phyloP scores from a whole-genome alignment of 108 stramenopile genomes.

The Chaetoceros muelleri region DNA sequence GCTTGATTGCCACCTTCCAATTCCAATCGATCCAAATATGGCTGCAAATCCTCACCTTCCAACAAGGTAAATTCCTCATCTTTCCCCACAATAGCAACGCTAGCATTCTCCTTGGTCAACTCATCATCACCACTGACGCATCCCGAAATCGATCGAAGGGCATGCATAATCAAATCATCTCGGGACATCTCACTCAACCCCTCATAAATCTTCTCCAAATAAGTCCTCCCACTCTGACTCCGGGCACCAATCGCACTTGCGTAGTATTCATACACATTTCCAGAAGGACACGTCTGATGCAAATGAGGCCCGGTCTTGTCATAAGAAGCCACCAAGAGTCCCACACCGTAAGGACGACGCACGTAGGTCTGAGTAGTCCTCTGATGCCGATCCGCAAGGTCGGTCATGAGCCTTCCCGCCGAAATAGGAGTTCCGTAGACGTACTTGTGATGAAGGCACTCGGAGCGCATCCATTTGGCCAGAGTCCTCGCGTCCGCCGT shows the following conservation, averaged over 20 bases:
- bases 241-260: slow-evolving; percentile 95
- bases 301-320: slow-evolving; percentile 86
- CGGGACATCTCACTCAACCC: slow-evolving; percentile 29
- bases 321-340: slow-evolving; percentile 80
- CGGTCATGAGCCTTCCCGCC: slow-evolving; percentile 81
- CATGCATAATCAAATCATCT: slow-evolving; percentile 95
- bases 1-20: slow-evolving; percentile 46
- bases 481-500: slow-evolving; percentile 95
- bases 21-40: slow-evolving; percentile 78
- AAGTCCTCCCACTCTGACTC: slow-evolving; percentile 91
- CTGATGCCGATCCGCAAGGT: slow-evolving; percentile 97
- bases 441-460: slow-evolving; percentile 97
- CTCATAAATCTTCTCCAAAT: slow-evolving; percentile 92
- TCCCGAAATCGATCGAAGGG: slow-evolving; percentile 86
- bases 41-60: slow-evolving; percentile 76
- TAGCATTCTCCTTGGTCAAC: slow-evolving; percentile 81
- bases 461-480: slow-evolving; percentile 95
- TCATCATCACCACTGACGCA: slow-evolving; percentile 87
- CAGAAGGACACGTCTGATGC: slow-evolving; percentile 95
- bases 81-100: slow-evolving; percentile 72
- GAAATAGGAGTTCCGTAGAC: slow-evolving; percentile 91
- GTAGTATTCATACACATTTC: slow-evolving; percentile 94
- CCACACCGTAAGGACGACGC: slow-evolving; percentile 96
- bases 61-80: slow-evolving; percentile 59
- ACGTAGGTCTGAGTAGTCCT: slow-evolving; percentile 98